These are phyloP conservation scores for Leccinum olivaceopallidum DNA, from an alignment of 768 basidiomycete species.

Conservation along the genomic window DNA sequence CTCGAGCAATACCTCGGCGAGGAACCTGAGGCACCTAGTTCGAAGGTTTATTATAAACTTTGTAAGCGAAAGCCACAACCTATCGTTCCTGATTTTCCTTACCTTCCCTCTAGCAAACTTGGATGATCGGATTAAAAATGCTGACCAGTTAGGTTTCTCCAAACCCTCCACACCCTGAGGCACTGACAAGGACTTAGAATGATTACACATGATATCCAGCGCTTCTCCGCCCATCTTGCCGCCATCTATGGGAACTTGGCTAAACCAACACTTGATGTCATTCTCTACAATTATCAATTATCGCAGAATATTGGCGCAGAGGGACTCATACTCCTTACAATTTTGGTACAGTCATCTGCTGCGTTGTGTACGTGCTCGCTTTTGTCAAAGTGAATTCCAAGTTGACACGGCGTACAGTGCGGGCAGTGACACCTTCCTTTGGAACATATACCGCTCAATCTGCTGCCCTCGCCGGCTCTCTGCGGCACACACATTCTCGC, in stretches of 20 bases:
- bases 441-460: constrained; percentile 89
- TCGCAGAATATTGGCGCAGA: constrained; percentile 95
- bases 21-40: constrained; percentile 59
- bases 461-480: constrained; percentile 82
- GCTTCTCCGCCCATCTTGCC: constrained; percentile 86
- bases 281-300: constrained; percentile 94
- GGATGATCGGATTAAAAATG: constrained; percentile 95
- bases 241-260: constrained; percentile 94
- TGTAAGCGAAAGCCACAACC: constrained; percentile 45
- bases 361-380: constrained; percentile 63
- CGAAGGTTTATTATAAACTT: constrained; percentile 93
- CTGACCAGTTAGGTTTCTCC: constrained; percentile 71
- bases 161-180: not conserved
- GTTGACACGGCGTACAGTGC: constrained; percentile 51
- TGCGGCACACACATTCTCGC: constrained; percentile 91
- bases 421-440: constrained; percentile 87
- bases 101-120: constrained; percentile 66
- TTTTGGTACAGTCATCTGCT: constrained; percentile 83
- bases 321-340: constrained; percentile 77
- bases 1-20: constrained; percentile 84
- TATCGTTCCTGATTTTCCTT: constrained; percentile 3
- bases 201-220: constrained; percentile 95
- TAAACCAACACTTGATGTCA: constrained; percentile 90
- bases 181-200: constrained; percentile 51
- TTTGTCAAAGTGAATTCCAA: not conserved